Evolutionary conservation across 108 stramenopile species (phyloP), one percentile per base, ranked within the genome.

Genomic region (Nitzschia palea): DNA sequence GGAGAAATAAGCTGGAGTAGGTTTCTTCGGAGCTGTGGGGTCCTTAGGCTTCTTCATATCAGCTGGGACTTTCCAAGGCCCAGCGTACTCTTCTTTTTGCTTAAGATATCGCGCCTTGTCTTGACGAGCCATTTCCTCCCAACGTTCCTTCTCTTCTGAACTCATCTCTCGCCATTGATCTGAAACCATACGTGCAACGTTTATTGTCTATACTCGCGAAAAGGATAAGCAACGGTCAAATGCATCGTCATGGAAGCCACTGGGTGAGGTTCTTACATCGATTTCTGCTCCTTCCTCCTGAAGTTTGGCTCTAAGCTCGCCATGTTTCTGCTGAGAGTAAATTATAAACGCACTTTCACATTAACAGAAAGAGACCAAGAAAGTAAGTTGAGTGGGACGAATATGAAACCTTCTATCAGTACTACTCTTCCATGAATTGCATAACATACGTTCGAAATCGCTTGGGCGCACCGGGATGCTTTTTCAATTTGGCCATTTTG

Each of bases 381-480:
- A 26, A 6, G 14, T 1, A 52, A 26, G 14, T 14, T 25, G 23
- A 1, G 51, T 52, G 26, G 2, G 20, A 52, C 20, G 26, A 26
- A 8, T 14, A 40, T 8, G 14, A 14, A 10, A 14, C 8, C 37
- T 10, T 40, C 8, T 40, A 14, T 40, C 14, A 14, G 47, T 48
- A 10, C 4, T 48, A 20, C 9, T 20, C 4, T n/a, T 10, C 15
- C 18, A 48, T 48, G 18, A 48, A 33, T 32, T 31, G 5, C 4
- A 25, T 14, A 30, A 56, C 59, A 25, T 43, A 60, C 40, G 59
- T 65, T 66, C 76, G 76, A 61, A 76, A 76, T 1, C 80, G 70
- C 33, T 72, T 72, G 0, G 80, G 80, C 12, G 80, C 80, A 25
- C 69, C 62, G 0, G 80, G 80, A 40, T 75, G 71, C 52, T 78